These are phyloP conservation scores for Boletus fagicola DNA, from an alignment of 768 basidiomycete species.

Conservation along the genomic window DNA sequence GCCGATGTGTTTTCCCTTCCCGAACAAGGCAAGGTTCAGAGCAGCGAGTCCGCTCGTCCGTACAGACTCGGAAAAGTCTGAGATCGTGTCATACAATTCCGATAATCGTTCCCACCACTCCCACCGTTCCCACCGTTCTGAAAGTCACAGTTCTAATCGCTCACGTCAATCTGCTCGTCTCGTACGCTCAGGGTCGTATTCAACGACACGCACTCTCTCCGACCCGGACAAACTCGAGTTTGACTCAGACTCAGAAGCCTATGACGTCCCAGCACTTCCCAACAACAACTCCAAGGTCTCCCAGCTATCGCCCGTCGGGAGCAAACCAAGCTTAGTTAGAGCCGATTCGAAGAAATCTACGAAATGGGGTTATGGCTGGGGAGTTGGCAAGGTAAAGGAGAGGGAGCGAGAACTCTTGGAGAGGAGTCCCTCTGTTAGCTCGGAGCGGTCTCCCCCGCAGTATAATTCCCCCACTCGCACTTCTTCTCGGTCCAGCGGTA, in stretches of 20 bases:
- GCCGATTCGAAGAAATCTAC: conserved; percentile 57
- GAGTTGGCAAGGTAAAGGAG: conserved; percentile 54
- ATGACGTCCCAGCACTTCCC: conserved; percentile 37
- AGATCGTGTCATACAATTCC: conserved; percentile 39
- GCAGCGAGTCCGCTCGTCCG: conserved; percentile 34
- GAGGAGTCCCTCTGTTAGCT: conserved; percentile 35
- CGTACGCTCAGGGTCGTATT: conserved; percentile 43
- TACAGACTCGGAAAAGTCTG: conserved; percentile 42
- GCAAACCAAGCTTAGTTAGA: conserved; percentile 47
- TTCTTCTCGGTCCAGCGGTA: conserved; percentile 41
- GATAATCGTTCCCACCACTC: conserved; percentile 30
- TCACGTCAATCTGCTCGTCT: conserved; percentile 29
- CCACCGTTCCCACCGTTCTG: conserved; percentile 30
- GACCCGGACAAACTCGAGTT: conserved; percentile 52
- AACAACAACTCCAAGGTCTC: conserved; percentile 41
- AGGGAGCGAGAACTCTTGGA: conserved; percentile 38
- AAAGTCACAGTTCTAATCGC: conserved; percentile 18
- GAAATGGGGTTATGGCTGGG: conserved; percentile 74
- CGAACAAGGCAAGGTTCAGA: conserved; percentile 26
- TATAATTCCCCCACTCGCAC: conserved; percentile 35
- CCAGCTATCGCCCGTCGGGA: conserved; percentile 35
- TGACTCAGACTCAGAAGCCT: conserved; percentile 59
- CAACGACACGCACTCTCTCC: conserved; percentile 41
- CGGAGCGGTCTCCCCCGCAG: conserved; percentile 37
- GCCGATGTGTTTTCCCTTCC: conserved; percentile 62